A percentile compares a stretch with the other conserved stretches of the same genome.
phyloP scores from a whole-genome alignment of 805 yeast species.

The Teunomyces panamensis region DNA sequence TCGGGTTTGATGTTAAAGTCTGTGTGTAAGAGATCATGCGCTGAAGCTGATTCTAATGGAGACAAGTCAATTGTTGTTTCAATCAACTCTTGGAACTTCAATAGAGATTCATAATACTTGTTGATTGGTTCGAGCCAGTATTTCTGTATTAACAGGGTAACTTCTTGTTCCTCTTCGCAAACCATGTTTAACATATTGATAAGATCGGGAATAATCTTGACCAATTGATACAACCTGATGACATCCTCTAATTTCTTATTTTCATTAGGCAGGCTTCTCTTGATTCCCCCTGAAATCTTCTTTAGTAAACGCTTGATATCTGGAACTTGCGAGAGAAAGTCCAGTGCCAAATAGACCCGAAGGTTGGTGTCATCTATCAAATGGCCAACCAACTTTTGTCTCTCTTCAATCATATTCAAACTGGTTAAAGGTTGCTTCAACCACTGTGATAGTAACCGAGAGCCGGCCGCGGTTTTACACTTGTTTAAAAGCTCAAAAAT shows the following conservation, averaged over 20 bases:
- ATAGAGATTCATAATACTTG: conserved; percentile 48
- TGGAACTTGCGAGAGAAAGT: conserved; percentile 70
- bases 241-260: conserved; percentile 81
- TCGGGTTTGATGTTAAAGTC: conserved; percentile 87
- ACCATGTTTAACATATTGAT: conserved; percentile 49
- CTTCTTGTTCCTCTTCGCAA: conserved; percentile 29
- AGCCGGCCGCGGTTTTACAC: conserved; percentile 88
- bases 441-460: conserved; percentile 88
- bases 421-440: conserved; percentile 89
- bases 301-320: conserved; percentile 76
- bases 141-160: conserved; percentile 37
- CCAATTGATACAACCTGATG: conserved; percentile 75
- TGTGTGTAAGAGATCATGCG: conserved; percentile 40
- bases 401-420: conserved; percentile 50
- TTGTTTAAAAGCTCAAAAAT: conserved; percentile 81
- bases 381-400: conserved; percentile 75
- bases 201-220: conserved; percentile 67
- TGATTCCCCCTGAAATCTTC: conserved; percentile 46
- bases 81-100: conserved; percentile 76
- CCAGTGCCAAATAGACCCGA: conserved; percentile 63
- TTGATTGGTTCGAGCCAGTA: conserved; percentile 61
- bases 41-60: conserved; percentile 60
- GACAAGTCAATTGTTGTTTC: conserved; percentile 89
- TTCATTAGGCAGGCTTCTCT: conserved; percentile 30
- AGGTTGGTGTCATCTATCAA: conserved; percentile 67